phyloP scores from a whole-genome alignment of 2,329 filamentous ascomycete genomes.

The Hymenoscyphus fructigenus region DNA sequence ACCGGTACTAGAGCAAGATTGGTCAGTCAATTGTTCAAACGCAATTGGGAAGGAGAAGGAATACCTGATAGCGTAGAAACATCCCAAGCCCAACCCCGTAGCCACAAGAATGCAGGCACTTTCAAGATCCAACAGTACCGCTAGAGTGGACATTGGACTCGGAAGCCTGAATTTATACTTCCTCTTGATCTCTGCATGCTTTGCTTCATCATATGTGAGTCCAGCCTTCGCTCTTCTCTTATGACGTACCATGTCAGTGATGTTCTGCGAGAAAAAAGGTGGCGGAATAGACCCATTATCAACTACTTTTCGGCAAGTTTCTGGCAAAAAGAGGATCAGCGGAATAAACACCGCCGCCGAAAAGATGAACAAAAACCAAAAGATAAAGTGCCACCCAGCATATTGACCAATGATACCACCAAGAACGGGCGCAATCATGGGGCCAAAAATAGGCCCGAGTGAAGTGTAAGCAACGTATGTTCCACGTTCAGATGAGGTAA shows the following conservation, averaged over 20 bases:
- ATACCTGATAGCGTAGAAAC: slow-evolving; percentile 45
- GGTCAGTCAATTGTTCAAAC: not conserved
- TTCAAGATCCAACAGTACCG: slow-evolving; percentile 44
- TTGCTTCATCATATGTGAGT: slow-evolving; percentile 18
- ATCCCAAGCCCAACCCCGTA: slow-evolving; percentile 45
- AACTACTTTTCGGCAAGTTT: slow-evolving; percentile 50
- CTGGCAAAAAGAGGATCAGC: slow-evolving; percentile 45
- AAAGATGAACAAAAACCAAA: slow-evolving; percentile 46
- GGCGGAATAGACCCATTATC: slow-evolving; percentile 57
- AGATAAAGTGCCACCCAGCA: slow-evolving; percentile 41
- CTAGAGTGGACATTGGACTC: slow-evolving; percentile 43
- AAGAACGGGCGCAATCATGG: slow-evolving; percentile 27
- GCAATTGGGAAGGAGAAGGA: not conserved
- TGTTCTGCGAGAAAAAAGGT: slow-evolving; percentile 55
- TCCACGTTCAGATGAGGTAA: slow-evolving; percentile 57
- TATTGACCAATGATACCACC: slow-evolving; percentile 29
- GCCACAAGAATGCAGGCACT: slow-evolving; percentile 46
- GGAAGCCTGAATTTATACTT: slow-evolving; percentile 36
- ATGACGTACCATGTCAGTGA: slow-evolving; percentile 41
- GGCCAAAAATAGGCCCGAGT: slow-evolving; percentile 52
- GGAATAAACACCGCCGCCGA: slow-evolving; percentile 23
- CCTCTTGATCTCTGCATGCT: slow-evolving; percentile 34
- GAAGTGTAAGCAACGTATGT: slow-evolving; percentile 67
- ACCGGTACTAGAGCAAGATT: not conserved
- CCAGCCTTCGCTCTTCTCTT: slow-evolving; percentile 19